phyloP scores from a whole-genome alignment of 2,329 filamentous ascomycete genomes.

The Phyllosticta citriasiana region DNA sequence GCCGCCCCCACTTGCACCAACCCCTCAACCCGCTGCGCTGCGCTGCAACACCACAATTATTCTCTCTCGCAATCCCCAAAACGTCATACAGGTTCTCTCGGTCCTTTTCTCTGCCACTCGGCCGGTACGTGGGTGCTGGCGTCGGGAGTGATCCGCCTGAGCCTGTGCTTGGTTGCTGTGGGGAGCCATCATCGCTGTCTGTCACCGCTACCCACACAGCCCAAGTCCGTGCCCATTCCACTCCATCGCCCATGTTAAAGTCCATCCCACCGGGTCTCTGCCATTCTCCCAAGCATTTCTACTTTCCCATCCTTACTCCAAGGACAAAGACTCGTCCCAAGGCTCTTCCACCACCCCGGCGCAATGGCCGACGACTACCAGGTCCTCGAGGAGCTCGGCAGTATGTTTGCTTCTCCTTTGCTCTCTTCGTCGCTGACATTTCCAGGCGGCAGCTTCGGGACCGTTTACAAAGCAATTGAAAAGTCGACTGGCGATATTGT shows the following conservation, averaged over 20 bases:
- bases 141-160: conserved; percentile 8
- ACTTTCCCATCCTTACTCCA: conserved; percentile 4
- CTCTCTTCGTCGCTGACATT: background rate
- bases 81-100: no score
- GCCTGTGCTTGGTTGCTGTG: conserved; percentile 7
- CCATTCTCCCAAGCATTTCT: conserved; percentile 1
- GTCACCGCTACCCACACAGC: background rate
- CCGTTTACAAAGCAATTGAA: conserved; percentile 95
- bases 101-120: background rate
- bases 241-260: background rate
- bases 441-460: conserved; percentile 83
- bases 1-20: background rate
- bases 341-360: background rate
- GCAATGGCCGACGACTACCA: conserved; percentile 79
- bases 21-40: background rate
- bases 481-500: conserved; percentile 83
- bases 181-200: conserved; percentile 9
- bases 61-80: background rate
- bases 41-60: background rate
- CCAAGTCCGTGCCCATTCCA: conserved; percentile 1
- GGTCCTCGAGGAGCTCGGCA: conserved; percentile 90
- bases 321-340: background rate
- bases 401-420: conserved; percentile 43
- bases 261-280: background rate
- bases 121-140: conserved; percentile 2